Percentiles rank a stretch among this genome's conserved stretches.
phyloP scores from a whole-genome alignment of 495 filamentous ascomycete species.

The Penicillium paradoxum region DNA sequence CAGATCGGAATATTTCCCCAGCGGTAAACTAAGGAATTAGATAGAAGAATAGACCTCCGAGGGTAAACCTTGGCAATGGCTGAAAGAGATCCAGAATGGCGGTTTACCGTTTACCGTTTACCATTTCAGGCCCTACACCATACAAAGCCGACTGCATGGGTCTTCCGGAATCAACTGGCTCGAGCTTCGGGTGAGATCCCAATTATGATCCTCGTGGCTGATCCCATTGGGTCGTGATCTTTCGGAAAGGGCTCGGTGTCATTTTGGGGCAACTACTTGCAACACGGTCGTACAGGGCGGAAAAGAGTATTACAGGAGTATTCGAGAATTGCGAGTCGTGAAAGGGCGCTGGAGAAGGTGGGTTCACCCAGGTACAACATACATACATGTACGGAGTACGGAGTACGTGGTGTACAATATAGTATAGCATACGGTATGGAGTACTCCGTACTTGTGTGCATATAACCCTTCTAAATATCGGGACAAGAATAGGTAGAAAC shows the following conservation, averaged over 20 bases:
- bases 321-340: background rate
- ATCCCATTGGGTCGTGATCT: constrained; percentile 15
- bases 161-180: constrained; percentile 1
- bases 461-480: background rate
- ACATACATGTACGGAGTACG: background rate
- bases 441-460: background rate
- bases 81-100: background rate
- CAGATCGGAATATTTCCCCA: background rate
- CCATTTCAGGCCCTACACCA: background rate
- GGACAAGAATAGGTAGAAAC: constrained; percentile 13
- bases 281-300: background rate
- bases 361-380: background rate
- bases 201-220: constrained; percentile 9
- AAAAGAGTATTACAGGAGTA: background rate
- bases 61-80: background rate
- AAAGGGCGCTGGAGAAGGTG: background rate
- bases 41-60: too few relatives aligned
- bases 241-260: constrained; percentile 14
- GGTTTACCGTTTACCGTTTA: background rate
- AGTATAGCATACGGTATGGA: background rate
- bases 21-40: background rate
- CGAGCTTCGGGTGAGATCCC: constrained; percentile 6
- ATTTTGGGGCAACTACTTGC: background rate
- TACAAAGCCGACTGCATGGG: background rate
- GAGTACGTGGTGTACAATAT: background rate